Percentiles rank a stretch among this genome's conserved stretches.
phyloP scores from a whole-genome alignment of 2,329 filamentous ascomycete species.

The Neobulgaria alba region DNA sequence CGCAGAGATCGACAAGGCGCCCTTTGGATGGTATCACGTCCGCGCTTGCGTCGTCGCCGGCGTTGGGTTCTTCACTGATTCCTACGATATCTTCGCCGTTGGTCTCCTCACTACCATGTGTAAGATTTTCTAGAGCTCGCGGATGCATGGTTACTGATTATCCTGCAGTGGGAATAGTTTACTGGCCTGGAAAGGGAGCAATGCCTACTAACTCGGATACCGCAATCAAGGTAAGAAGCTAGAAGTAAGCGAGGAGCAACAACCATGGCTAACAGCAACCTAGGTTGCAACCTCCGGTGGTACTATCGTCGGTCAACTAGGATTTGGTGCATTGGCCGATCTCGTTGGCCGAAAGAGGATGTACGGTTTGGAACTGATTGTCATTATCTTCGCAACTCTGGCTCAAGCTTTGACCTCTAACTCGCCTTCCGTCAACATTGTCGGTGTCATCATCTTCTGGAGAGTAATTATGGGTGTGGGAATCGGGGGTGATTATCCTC shows the following conservation, averaged over 20 bases:
- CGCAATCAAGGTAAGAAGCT: constrained; percentile 54
- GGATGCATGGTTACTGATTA: not conserved
- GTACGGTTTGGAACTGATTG: constrained; percentile 69
- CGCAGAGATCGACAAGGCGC: constrained; percentile 72
- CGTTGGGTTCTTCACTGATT: constrained; percentile 70
- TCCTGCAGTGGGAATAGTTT: constrained; percentile 17
- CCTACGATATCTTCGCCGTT: constrained; percentile 46
- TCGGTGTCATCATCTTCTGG: constrained; percentile 69
- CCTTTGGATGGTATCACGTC: constrained; percentile 74
- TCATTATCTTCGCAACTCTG: constrained; percentile 70
- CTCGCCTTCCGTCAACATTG: constrained; percentile 42
- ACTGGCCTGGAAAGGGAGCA: constrained; percentile 32
- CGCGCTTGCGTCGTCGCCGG: constrained; percentile 45
- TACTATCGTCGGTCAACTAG: constrained; percentile 72
- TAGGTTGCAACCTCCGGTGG: constrained; percentile 66
- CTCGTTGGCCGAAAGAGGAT: constrained; percentile 65
- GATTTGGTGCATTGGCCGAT: constrained; percentile 71
- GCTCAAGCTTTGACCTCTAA: constrained; percentile 52
- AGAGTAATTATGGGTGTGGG: constrained; percentile 61
- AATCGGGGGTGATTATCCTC: constrained; percentile 72
- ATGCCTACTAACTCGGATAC: constrained; percentile 64
- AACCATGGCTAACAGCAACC: not conserved
- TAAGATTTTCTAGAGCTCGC: not conserved
- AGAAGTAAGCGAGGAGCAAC: not conserved
- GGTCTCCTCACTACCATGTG: constrained; percentile 9